Conservation (phyloP, 2,329 filamentous ascomycete species). For the Arthrobotrys iridis region DNA sequence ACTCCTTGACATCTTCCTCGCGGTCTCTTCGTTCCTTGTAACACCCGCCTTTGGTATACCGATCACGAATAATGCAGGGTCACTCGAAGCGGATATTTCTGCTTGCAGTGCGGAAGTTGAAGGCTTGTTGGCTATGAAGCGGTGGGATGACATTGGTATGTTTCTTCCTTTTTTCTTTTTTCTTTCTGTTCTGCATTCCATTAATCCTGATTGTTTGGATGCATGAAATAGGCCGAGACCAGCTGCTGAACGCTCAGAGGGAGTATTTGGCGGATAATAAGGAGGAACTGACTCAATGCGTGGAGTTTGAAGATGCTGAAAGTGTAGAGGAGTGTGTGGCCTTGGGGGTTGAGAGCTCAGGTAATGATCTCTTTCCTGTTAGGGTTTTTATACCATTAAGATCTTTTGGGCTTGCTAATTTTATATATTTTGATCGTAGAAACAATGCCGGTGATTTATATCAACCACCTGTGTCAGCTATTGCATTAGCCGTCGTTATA, state of each 20-base stretch:
- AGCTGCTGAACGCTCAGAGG: conserved; percentile 15
- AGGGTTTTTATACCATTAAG: background rate
- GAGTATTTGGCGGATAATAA: conserved; percentile 29
- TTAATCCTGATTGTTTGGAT: background rate
- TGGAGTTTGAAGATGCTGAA: conserved; percentile 13
- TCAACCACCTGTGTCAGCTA: conserved; percentile 28
- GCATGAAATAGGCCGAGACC: background rate
- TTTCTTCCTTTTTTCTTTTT: background rate
- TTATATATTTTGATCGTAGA: background rate
- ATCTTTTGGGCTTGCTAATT: background rate
- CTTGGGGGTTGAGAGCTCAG: background rate
- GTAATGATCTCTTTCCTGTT: too few relatives aligned
- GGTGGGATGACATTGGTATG: conserved; percentile 26
- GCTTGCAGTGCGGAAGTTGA: conserved; percentile 35
- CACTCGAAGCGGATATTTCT: background rate
- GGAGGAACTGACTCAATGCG: conserved; percentile 13
- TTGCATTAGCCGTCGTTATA: conserved; percentile 8
- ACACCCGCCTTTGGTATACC: conserved; percentile 11
- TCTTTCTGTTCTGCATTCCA: background rate
- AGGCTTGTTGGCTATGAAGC: background rate
- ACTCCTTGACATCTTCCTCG: background rate
- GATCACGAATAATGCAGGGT: background rate
- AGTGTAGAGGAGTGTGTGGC: conserved; percentile 9
- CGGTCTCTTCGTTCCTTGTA: conserved; percentile 2
- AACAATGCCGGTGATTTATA: conserved; percentile 20